Percentiles rank a stretch among this genome's conserved stretches.
Conservation (phyloP, 179 eudicot genomes). For the Nepenthes alata region DNA sequence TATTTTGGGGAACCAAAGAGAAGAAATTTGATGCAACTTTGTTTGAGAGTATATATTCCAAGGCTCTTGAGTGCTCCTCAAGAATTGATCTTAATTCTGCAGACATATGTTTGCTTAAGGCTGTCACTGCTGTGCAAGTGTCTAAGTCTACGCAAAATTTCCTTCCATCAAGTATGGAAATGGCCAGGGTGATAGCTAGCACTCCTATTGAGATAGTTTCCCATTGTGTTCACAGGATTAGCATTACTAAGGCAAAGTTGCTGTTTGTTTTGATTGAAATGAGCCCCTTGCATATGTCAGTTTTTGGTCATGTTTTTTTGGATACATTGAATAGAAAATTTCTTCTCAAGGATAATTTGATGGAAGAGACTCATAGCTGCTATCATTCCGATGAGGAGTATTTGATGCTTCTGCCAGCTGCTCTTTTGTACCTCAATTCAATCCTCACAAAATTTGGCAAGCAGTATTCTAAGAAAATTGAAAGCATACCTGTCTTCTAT, state of each 20-base stretch:
- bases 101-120: constrained; percentile 63
- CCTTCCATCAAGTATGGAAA: constrained; percentile 28
- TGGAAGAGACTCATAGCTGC: constrained; percentile 10
- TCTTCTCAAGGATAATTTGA: constrained; percentile 12
- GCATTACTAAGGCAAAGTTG: constrained; percentile 41
- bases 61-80: constrained; percentile 35
- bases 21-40: constrained; percentile 25
- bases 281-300: constrained; percentile 63
- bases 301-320: constrained; percentile 51
- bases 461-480: constrained; percentile 18
- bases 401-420: constrained; percentile 74
- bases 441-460: constrained; percentile 21
- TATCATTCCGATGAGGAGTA: constrained; percentile 39
- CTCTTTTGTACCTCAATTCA: constrained; percentile 35
- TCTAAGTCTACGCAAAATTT: constrained; percentile 20
- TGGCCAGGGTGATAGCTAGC: constrained; percentile 40
- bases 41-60: constrained; percentile 50
- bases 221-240: constrained; percentile 36
- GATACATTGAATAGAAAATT: constrained; percentile 25
- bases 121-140: constrained; percentile 34
- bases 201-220: constrained; percentile 47
- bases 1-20: constrained; percentile 25
- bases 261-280: constrained; percentile 38
- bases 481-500: constrained; percentile 33
- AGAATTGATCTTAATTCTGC: constrained; percentile 41